Conservation (phyloP, 352 stramenopile species). For the Globisporangium nunn region DNA sequence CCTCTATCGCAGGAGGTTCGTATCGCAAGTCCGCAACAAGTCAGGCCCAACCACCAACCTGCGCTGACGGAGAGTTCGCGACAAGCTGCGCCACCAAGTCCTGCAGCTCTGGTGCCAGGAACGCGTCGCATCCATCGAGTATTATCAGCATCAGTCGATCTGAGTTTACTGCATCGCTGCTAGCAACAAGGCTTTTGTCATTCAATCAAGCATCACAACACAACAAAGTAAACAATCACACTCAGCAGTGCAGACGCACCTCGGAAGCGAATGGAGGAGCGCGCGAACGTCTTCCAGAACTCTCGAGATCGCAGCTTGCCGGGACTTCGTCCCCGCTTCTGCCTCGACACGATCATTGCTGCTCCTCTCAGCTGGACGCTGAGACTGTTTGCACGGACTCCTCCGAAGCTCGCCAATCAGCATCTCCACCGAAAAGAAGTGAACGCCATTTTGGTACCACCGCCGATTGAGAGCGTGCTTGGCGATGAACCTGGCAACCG, state of each 20-base stretch:
- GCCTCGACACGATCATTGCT: not conserved
- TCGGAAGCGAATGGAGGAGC: conserved; percentile 25
- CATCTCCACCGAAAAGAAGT: conserved; percentile 48
- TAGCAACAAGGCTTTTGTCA: conserved; percentile 2
- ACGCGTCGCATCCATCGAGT: conserved; percentile 56
- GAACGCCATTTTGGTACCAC: conserved; percentile 42
- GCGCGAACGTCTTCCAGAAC: conserved; percentile 22
- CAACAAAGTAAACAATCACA: conserved; percentile 2
- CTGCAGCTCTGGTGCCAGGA: conserved; percentile 27
- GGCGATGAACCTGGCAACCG: conserved; percentile 45
- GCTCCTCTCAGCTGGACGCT: not conserved
- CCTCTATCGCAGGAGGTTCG: not conserved
- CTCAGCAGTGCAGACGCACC: conserved; percentile 14
- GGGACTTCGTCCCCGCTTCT: not conserved
- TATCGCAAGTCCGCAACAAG: too few species aligned
- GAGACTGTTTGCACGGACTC: not conserved
- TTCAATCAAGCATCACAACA: not conserved
- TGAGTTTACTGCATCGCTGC: conserved; percentile 10
- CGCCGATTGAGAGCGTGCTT: conserved; percentile 33
- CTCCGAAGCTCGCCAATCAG: conserved; percentile 24
- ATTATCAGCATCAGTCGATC: conserved; percentile 26
- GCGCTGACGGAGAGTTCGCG: conserved; percentile 26
- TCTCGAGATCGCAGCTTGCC: conserved; percentile 13
- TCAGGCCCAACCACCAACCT: conserved; percentile 21
- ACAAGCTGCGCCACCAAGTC: conserved; percentile 37